phyloP scores from a whole-genome alignment of 2,329 filamentous ascomycete genomes.

The Colletotrichum paranaense region DNA sequence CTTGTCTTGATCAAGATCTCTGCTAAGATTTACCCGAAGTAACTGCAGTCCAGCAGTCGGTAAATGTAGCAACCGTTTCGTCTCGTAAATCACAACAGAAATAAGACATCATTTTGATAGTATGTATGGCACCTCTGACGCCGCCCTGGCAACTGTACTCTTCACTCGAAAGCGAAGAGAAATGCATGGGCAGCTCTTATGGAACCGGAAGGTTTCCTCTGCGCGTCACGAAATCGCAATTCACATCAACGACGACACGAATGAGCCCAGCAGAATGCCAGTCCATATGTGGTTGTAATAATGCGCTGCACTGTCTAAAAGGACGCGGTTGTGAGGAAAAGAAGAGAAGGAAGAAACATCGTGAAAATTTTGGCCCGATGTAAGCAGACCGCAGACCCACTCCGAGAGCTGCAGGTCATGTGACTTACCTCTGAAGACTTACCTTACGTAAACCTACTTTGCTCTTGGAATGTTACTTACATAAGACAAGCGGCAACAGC shows the following conservation, averaged over 20 bases:
- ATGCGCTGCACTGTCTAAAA: conserved; percentile 89
- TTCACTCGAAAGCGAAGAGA: conserved; percentile 38
- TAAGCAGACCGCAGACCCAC: conserved; percentile 20
- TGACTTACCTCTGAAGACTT: neutral
- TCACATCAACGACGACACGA: conserved; percentile 67
- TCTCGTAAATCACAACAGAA: neutral
- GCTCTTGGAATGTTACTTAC: too few species aligned
- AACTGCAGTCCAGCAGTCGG: neutral
- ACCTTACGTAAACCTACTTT: neutral
- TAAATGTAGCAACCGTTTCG: neutral
- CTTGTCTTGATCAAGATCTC: neutral
- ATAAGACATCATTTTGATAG: neutral
- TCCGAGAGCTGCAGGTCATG: conserved; percentile 9
- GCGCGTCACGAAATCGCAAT: conserved; percentile 61
- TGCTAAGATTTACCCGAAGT: neutral
- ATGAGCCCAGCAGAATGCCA: conserved; percentile 76
- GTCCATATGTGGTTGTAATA: conserved; percentile 65
- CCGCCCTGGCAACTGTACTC: conserved; percentile 72
- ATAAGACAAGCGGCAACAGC: too few species aligned
- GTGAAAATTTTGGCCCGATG: conserved; percentile 35
- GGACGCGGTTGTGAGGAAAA: conserved; percentile 71
- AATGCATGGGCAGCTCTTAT: conserved; percentile 79
- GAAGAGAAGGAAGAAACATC: conserved; percentile 50
- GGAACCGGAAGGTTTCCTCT: conserved; percentile 62
- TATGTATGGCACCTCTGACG: conserved; percentile 87